Base-by-base conservation (phyloP, 75 land plant genomes). In the Sequoia sempervirens region DNA sequence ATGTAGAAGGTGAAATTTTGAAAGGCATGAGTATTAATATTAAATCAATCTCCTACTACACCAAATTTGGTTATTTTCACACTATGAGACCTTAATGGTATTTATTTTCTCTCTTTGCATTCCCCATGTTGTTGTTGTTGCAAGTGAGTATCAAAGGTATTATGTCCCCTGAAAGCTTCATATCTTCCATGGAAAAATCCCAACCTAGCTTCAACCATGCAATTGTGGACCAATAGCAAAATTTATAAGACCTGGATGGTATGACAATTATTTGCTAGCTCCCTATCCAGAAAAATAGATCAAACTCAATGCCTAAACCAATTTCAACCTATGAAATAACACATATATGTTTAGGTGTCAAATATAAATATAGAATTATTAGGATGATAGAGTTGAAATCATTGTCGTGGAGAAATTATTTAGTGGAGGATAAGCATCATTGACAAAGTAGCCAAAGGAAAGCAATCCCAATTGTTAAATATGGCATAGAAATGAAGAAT, bases 61-160 rank as follows among this genome's bases (percentile, higher is more conserved):
- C 96, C 98, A 90, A 96, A 96, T 54, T 96, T 96, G 6, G 91
- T 92, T 70, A 96, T 93, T 5, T 92, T 80, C 47, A 96, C 95
- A 73, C 90, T 91, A 83, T 96, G 96, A 34, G 98, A 93, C 83
- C 98, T 82, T 52, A 50, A 10, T 5, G 56, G 58, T 13, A 53
- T 80, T 43, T 82, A 79, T 28, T 30, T 84, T 9, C 37, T 78
- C 26, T 72, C 79, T 69, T 84, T 74, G 70, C 92, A 91, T 46
- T 84, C 28, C 9, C 45, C 85, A n/a, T n/a, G n/a, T 1, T 64
- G 30, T 3, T 80, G 81, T n/a, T 5, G 79, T 38, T 72, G 18
- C 79, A 40, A 75, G 26, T 13, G 46, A 40, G 79, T 18, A 40
- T 40, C 79, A 74, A 38, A 74, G 76, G 41, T 74, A 23, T 79